Percentiles rank a stretch among this genome's conserved stretches.
Evolutionary conservation across 495 filamentous ascomycete genomes (phyloP).

Genomic region (Peziza echinospora): DNA sequence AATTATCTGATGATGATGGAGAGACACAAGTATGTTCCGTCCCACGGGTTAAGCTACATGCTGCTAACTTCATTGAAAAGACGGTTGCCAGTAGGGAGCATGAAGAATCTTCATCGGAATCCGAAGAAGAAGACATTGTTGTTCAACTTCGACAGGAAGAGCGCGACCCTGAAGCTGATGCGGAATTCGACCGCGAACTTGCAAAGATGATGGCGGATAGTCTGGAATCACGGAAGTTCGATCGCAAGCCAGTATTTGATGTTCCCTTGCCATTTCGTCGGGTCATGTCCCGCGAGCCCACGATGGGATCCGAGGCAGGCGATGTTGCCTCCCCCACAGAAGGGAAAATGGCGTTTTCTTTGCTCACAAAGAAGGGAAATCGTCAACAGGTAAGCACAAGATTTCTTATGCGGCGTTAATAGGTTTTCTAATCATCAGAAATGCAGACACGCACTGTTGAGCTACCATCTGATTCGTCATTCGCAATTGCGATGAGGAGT

Average conservation of each 20-base stretch:
- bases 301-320: conserved; percentile 26
- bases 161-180: conserved; percentile 80
- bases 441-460: conserved; percentile 76
- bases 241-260: conserved; percentile 83
- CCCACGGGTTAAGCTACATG: conserved; percentile 7
- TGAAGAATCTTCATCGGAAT: conserved; percentile 23
- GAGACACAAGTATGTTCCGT: conserved; percentile 13
- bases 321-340: not conserved
- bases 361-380: conserved; percentile 91
- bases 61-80: no score
- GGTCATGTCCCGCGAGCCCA: conserved; percentile 30
- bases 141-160: conserved; percentile 79
- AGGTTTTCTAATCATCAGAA: not conserved
- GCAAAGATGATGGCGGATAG: conserved; percentile 98
- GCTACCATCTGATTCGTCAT: conserved; percentile 78
- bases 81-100: conserved; percentile 22
- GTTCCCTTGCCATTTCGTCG: conserved; percentile 77
- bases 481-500: conserved; percentile 85
- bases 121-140: conserved; percentile 67
- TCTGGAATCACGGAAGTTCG: conserved; percentile 77
- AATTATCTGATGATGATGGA: conserved; percentile 19
- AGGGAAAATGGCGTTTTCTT: conserved; percentile 72
- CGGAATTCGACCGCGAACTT: conserved; percentile 94
- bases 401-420: not conserved
- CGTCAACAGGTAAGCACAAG: conserved; percentile 61